A percentile compares a stretch with the other conserved stretches of the same genome.
Conservation (phyloP, 176 grass and related monocot species). For the Bromus sterilis region DNA sequence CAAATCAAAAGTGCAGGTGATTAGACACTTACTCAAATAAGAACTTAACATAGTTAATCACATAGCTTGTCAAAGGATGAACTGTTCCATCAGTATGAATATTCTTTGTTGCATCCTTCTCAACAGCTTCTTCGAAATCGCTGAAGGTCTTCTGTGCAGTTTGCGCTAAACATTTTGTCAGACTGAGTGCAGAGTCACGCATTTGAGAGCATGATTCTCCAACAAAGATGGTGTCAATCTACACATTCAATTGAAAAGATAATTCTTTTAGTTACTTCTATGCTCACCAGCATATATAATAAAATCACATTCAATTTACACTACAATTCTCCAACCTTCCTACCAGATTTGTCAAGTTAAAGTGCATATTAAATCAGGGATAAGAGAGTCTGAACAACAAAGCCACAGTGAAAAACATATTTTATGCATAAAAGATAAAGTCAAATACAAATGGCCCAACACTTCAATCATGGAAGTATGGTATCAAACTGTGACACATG, state of each 20-base stretch:
- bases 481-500: not conserved
- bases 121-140: constrained; percentile 93
- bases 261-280: not conserved
- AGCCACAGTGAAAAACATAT: not conserved
- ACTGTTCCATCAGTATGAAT: constrained; percentile 93
- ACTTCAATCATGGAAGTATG: not conserved
- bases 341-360: not conserved
- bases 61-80: constrained; percentile 91
- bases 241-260: constrained; percentile 13
- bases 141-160: constrained; percentile 86
- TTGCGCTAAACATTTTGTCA: constrained; percentile 77
- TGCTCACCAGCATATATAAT: not conserved
- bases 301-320: not conserved
- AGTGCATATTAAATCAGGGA: not conserved
- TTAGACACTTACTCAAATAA: constrained; percentile 84
- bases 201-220: constrained; percentile 71
- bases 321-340: not conserved
- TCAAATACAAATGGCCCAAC: not conserved
- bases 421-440: not conserved
- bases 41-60: constrained; percentile 96
- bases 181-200: constrained; percentile 52
- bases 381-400: not conserved
- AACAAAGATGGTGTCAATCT: constrained; percentile 89
- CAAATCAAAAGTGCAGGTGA: not conserved
- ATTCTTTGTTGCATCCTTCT: constrained; percentile 91